A percentile compares a stretch with the other conserved stretches of the same genome.
Conservation (phyloP, 257 asterid genomes). For the Solanum sitiens region DNA sequence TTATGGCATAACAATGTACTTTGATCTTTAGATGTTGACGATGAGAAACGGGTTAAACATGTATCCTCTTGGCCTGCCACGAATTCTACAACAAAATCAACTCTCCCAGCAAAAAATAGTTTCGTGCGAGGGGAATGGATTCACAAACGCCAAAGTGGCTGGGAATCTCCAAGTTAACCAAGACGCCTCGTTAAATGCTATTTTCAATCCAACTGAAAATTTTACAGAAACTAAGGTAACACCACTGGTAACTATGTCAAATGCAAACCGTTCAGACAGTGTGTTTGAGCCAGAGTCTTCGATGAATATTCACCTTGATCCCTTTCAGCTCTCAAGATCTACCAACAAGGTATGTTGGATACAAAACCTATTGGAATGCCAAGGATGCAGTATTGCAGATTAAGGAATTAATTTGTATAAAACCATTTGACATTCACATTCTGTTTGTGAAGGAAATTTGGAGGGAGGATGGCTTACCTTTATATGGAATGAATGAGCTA, state of each 20-base stretch:
- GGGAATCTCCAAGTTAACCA: constrained; percentile 15
- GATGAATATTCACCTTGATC: constrained; percentile 12
- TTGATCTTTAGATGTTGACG: constrained; percentile 46
- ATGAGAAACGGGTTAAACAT: constrained; percentile 60
- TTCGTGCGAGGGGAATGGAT: constrained; percentile 14
- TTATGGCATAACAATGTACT: neutral
- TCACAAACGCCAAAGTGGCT: constrained; percentile 11
- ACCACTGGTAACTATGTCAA: constrained; percentile 13
- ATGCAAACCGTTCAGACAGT: constrained; percentile 6
- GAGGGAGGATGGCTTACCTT: constrained; percentile 15
- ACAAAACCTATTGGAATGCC: neutral
- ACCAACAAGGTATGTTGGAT: constrained; percentile 16
- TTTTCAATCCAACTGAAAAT: constrained; percentile 6
- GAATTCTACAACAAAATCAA: constrained; percentile 22
- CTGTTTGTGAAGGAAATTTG: constrained; percentile 13
- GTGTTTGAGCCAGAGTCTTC: constrained; percentile 21
- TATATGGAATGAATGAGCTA: constrained; percentile 8
- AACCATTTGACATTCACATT: neutral
- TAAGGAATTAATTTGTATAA: neutral
- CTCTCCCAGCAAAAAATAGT: constrained; percentile 20
- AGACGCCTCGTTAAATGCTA: constrained; percentile 5
- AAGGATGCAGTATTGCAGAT: neutral
- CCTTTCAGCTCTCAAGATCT: constrained; percentile 21
- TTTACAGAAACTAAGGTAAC: constrained; percentile 8
- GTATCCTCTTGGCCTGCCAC: constrained; percentile 46